Conservation (phyloP, 2,329 filamentous ascomycete genomes). For the Hypoxylon sp. region DNA sequence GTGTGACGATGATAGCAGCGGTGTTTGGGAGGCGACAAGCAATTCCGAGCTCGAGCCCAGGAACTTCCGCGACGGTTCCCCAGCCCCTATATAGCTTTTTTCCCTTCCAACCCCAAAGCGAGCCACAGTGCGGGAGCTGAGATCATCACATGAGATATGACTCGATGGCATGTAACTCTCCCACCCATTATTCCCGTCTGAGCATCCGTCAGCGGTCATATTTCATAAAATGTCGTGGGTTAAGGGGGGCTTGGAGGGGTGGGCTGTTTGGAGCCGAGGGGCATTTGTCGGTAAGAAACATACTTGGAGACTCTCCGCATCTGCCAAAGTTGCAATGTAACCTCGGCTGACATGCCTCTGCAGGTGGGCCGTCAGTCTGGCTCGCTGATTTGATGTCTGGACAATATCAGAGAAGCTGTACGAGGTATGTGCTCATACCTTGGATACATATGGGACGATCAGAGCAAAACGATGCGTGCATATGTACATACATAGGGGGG, state of each 20-base stretch:
- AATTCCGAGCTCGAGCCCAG: neutral
- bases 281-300: neutral
- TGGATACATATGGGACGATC: neutral
- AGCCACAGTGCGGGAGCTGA: neutral
- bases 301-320: neutral
- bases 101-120: neutral
- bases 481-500: neutral
- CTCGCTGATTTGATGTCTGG: neutral
- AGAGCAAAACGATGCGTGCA: no score
- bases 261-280: neutral
- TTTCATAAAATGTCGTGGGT: neutral
- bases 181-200: neutral
- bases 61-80: neutral
- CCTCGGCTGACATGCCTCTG: neutral
- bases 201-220: neutral
- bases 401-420: neutral
- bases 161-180: neutral
- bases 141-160: neutral
- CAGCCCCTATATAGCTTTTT: neutral
- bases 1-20: neutral
- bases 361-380: neutral
- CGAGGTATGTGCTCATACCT: no score
- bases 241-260: neutral
- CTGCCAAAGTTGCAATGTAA: neutral
- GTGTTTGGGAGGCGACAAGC: neutral